Base-by-base conservation (phyloP, 306 rosid genomes). In the Prunus salicina region DNA sequence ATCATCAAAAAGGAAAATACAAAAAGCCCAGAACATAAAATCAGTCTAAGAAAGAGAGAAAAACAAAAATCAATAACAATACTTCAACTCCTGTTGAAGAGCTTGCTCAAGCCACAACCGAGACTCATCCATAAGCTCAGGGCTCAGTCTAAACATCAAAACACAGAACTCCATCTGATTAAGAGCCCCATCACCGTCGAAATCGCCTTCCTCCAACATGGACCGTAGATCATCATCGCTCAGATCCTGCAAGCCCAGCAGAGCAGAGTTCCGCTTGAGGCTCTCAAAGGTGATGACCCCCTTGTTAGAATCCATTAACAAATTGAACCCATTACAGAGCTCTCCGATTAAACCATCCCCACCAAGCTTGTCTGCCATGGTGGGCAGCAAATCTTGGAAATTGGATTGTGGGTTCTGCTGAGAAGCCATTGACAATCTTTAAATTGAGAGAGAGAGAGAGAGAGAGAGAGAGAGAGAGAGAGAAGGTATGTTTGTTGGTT, bases 91-190 rank as follows among this genome's bases (percentile, higher is more conserved):
- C 5, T 80, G 90, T 57, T 85, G 75, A 68, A 91, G 81, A 58
- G 77, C 83, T 58, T 91, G 78, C 5, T 91, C 91, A 12, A 93
- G 80, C 95, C 91, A 91, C 60, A 85, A 13, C 5, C 78, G 25
- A 0, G 93, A 91, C 3, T 88, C 92, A 4, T 88, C 93, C 98
- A 93, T 93, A 61, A 93, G 89, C 49, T 88, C 93, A 73, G 98
- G 98, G 72, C 98, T 91, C 75, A 93, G 78, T 84, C 97, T 88
- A 74, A 93, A 93, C 97, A 91, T 93, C 81, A 93, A 80, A 8
- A 91, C 93, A 14, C 98, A 93, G 64, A 93, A 93, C 87, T 93
- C 97, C 91, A 91, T 68, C 85, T 88, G 93, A 74, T 81, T 89
- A 27, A 93, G 88, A 0, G 91, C 96, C 2, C 98, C 96, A 79